Conservation (phyloP, 2,329 filamentous ascomycete genomes). For the Pseudogymnoascus sp. region DNA sequence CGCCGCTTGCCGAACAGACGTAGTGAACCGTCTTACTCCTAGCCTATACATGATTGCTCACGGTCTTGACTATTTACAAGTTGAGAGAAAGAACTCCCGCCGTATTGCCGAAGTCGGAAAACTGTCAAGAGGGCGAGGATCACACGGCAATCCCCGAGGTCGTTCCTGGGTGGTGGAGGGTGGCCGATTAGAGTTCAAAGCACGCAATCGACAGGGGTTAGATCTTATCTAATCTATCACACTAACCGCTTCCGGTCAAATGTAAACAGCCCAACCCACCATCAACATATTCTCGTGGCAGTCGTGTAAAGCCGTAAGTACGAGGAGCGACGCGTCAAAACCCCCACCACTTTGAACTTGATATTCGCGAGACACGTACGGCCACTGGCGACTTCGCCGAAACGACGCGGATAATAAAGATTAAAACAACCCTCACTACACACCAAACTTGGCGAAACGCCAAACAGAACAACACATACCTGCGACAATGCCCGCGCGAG, state of each 20-base stretch:
- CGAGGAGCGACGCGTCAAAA: background rate
- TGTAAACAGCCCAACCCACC: constrained; percentile 9
- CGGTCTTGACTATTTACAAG: constrained; percentile 1
- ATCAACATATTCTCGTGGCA: constrained; percentile 7
- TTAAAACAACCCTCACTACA: background rate
- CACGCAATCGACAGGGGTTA: constrained; percentile 2
- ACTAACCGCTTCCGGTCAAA: constrained; percentile 3
- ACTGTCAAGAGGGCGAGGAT: background rate
- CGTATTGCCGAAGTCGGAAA: constrained; percentile 5
- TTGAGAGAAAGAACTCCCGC: background rate
- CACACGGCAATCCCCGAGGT: background rate
- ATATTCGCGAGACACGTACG: background rate
- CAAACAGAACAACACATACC: background rate
- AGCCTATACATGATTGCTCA: constrained; percentile 8
- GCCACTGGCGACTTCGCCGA: background rate
- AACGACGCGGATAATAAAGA: background rate
- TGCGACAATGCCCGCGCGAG: constrained; percentile 38
- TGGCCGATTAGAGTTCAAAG: constrained; percentile 1
- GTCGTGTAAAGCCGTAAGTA: constrained; percentile 1
- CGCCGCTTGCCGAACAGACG: constrained; percentile 42
- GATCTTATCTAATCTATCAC: constrained; percentile 1
- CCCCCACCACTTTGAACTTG: background rate
- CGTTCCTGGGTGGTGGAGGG: background rate
- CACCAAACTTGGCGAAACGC: background rate
- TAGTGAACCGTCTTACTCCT: constrained; percentile 47